Evolutionary conservation across 2,329 filamentous ascomycete genomes (phyloP).

Genomic region (Helotiales sp.): DNA sequence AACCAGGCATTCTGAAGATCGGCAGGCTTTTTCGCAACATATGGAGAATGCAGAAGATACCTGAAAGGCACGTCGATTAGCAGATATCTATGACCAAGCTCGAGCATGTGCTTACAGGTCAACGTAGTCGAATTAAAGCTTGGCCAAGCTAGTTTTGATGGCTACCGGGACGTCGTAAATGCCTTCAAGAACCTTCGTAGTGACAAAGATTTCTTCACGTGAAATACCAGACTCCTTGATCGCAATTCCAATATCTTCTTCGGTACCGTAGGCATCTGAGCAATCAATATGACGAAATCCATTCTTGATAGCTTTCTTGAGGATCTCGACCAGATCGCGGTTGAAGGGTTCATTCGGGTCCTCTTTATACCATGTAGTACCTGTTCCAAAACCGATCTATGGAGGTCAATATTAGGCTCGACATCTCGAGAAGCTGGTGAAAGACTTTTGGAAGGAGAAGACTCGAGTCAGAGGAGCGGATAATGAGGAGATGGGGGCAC

Average conservation of each 20-base stretch:
- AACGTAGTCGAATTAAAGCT: conserved; percentile 60
- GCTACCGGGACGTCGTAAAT: conserved; percentile 56
- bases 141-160: conserved; percentile 56
- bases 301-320: conserved; percentile 56
- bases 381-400: conserved; percentile 61
- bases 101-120: conserved; percentile 53
- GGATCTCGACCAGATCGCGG: conserved; percentile 45
- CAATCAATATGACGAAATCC: conserved; percentile 66
- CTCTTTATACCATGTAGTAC: conserved; percentile 63
- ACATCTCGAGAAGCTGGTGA: background rate
- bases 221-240: conserved; percentile 47
- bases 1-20: conserved; percentile 42
- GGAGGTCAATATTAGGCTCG: background rate
- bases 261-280: conserved; percentile 47
- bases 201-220: conserved; percentile 50
- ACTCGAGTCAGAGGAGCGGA: no score
- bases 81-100: background rate
- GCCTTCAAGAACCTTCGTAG: conserved; percentile 56
- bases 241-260: conserved; percentile 47
- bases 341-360: conserved; percentile 41
- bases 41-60: background rate
- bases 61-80: background rate
- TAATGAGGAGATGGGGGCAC: no score
- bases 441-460: no score
- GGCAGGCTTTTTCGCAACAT: background rate